These are phyloP conservation scores for Malbranchea zuffiana DNA, from an alignment of 2,329 filamentous ascomycete genomes.

Conservation along the genomic window DNA sequence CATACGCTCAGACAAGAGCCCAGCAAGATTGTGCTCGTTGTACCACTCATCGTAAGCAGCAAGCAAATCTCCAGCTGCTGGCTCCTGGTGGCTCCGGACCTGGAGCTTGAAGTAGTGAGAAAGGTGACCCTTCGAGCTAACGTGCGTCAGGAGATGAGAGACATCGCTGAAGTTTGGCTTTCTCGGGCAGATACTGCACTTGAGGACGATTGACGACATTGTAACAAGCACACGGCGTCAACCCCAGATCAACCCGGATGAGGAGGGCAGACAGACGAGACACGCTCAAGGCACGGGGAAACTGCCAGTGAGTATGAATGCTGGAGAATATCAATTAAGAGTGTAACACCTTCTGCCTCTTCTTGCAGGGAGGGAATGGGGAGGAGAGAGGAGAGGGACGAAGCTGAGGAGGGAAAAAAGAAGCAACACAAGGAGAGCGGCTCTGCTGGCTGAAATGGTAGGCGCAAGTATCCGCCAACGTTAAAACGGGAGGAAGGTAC, in stretches of 20 bases:
- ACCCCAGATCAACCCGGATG: constrained; percentile 4
- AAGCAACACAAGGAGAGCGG: too few species aligned
- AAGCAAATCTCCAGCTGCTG: constrained; percentile 51
- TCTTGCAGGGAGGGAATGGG: too few species aligned
- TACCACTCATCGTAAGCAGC: constrained; percentile 72
- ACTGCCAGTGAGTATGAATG: constrained; percentile 6
- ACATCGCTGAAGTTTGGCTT: constrained; percentile 75
- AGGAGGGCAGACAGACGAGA: constrained; percentile 7
- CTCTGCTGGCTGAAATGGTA: too few species aligned
- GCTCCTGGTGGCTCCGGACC: constrained; percentile 57
- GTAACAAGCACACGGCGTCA: constrained; percentile 5
- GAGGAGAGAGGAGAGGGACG: too few species aligned
- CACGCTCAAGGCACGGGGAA: constrained; percentile 3
- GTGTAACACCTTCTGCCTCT: constrained; percentile 6
- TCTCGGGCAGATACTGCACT: constrained; percentile 74
- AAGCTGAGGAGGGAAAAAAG: too few species aligned
- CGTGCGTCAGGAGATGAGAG: constrained; percentile 83
- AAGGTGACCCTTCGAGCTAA: constrained; percentile 85
- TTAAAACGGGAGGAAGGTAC: too few species aligned
- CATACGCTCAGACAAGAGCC: constrained; percentile 66
- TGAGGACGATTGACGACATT: constrained; percentile 41
- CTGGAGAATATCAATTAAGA: constrained; percentile 8
- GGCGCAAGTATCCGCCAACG: too few species aligned
- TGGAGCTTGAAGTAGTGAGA: constrained; percentile 73
- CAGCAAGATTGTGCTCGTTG: constrained; percentile 55